Evolutionary conservation across 1,284 basidiomycete genomes (phyloP).

Genomic region (Vanrija sp.): DNA sequence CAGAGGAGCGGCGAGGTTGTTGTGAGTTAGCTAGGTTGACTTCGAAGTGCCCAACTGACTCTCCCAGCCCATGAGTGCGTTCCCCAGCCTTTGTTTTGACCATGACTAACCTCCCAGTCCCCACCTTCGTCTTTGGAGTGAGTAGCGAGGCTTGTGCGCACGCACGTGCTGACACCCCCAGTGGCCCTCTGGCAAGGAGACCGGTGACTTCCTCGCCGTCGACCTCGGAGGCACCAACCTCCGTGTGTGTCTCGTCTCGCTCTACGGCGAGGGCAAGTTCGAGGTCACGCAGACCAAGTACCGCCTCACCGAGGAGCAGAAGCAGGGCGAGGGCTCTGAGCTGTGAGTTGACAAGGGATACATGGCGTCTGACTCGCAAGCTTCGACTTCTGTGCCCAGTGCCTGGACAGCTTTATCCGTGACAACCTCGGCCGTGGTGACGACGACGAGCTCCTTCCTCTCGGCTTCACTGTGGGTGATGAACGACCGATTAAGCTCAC

Average conservation of each 20-base stretch:
- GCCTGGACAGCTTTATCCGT: constrained; percentile 81
- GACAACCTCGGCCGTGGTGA: constrained; percentile 60
- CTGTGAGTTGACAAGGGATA: constrained; percentile 48
- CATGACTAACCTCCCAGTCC: constrained; percentile 59
- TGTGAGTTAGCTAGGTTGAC: constrained; percentile 56
- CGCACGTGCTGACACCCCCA: constrained; percentile 13
- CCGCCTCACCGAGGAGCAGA: constrained; percentile 94
- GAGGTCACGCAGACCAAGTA: constrained; percentile 98
- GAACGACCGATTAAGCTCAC: neutral
- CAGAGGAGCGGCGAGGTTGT: constrained; percentile 80
- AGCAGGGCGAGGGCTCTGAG: constrained; percentile 91
- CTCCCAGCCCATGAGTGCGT: constrained; percentile 23
- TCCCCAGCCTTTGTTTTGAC: neutral
- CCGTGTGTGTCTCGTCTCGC: constrained; percentile 90
- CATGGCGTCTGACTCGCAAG: constrained; percentile 21
- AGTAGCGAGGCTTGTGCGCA: constrained; percentile 10
- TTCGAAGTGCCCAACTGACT: neutral
- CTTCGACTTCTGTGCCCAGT: constrained; percentile 97
- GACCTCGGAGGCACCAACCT: constrained; percentile 97
- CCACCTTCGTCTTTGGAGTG: constrained; percentile 87
- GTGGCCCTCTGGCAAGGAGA: constrained; percentile 88
- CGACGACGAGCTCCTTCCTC: constrained; percentile 68
- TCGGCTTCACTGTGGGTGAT: constrained; percentile 81
- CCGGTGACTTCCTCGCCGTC: constrained; percentile 85
- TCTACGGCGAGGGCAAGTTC: constrained; percentile 90